phyloP scores from a whole-genome alignment of 2,329 filamentous ascomycete species.

The Hypoxylon rubiginosum region DNA sequence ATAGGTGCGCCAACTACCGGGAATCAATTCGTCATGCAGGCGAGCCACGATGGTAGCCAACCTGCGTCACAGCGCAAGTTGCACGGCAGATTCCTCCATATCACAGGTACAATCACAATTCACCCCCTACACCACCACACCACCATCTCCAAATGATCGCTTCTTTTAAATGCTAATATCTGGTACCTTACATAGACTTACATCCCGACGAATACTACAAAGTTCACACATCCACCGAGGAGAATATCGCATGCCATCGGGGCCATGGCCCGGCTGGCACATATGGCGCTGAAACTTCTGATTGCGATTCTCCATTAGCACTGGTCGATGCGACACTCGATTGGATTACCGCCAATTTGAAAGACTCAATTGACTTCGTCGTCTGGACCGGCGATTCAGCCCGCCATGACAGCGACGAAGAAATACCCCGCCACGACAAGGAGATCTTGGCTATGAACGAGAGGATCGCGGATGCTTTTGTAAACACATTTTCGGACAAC shows the following conservation, averaged over 20 bases:
- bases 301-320: slow-evolving; percentile 86
- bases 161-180: slow-evolving; percentile 29
- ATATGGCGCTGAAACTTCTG: slow-evolving; percentile 87
- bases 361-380: slow-evolving; percentile 86
- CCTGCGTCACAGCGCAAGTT: slow-evolving; percentile 60
- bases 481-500: slow-evolving; percentile 75
- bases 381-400: slow-evolving; percentile 94
- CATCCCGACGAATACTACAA: slow-evolving; percentile 93
- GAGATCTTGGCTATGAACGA: slow-evolving; percentile 86
- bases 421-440: slow-evolving; percentile 78
- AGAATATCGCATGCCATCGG: slow-evolving; percentile 81
- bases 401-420: slow-evolving; percentile 88
- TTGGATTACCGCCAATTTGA: slow-evolving; percentile 86
- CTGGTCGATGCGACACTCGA: slow-evolving; percentile 90
- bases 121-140: slow-evolving; percentile 43
- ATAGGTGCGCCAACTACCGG: slow-evolving; percentile 45
- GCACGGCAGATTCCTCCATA: slow-evolving; percentile 85
- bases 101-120: slow-evolving; percentile 78
- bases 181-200: slow-evolving; percentile 72
- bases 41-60: slow-evolving; percentile 39
- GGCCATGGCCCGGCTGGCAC: slow-evolving; percentile 81
- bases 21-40: slow-evolving; percentile 48
- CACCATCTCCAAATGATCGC: slow-evolving; percentile 24
- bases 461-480: slow-evolving; percentile 80
- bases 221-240: slow-evolving; percentile 77